Conservation (phyloP, 805 yeast species). For the Vanderwaltozyma polyspora region DNA sequence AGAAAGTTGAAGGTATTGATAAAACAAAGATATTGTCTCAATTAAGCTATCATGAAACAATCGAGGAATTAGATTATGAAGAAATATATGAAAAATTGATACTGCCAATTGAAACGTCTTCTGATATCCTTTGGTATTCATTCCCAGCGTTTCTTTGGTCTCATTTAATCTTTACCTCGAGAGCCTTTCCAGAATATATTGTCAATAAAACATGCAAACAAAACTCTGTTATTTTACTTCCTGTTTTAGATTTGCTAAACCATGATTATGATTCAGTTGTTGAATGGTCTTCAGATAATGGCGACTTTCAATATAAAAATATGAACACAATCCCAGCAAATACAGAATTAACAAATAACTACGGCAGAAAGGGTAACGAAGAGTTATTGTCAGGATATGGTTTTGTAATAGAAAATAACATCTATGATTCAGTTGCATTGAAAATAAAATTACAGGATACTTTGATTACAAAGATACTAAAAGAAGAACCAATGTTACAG, state of each 20-base stretch:
- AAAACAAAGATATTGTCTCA: background rate
- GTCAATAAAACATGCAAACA: constrained; percentile 27
- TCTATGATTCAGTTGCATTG: constrained; percentile 53
- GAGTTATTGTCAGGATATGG: constrained; percentile 68
- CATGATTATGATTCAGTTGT: constrained; percentile 56
- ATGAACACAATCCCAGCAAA: constrained; percentile 16
- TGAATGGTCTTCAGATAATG: constrained; percentile 42
- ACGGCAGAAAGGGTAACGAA: constrained; percentile 85
- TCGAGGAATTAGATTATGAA: constrained; percentile 11
- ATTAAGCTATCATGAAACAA: constrained; percentile 1
- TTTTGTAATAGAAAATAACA: constrained; percentile 38
- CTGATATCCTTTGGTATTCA: constrained; percentile 42
- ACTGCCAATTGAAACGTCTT: constrained; percentile 8
- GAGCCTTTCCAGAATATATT: constrained; percentile 64
- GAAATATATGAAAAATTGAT: constrained; percentile 11
- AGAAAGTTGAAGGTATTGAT: no score
- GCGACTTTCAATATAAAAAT: constrained; percentile 40
- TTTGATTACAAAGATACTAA: constrained; percentile 23
- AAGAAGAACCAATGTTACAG: constrained; percentile 27
- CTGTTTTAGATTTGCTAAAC: constrained; percentile 68
- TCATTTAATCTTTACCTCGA: constrained; percentile 53
- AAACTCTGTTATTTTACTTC: constrained; percentile 55
- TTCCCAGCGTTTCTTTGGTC: constrained; percentile 71
- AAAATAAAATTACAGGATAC: constrained; percentile 38
- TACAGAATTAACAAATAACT: constrained; percentile 61